Conservation (phyloP, 2,329 filamentous ascomycete species). For the Epicoccum nigrum region DNA sequence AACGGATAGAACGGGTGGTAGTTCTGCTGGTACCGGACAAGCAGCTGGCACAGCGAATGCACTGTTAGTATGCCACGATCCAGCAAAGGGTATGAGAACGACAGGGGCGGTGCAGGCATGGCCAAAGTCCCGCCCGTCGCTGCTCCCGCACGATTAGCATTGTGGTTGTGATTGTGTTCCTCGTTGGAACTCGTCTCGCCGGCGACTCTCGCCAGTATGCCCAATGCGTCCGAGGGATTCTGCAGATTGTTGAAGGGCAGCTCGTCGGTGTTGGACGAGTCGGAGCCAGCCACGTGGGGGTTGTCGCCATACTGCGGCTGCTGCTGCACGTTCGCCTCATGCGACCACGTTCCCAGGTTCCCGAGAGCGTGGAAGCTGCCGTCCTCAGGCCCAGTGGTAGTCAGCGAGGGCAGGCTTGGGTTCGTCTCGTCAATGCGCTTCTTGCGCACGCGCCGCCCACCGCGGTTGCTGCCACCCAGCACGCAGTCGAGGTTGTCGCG, state of each 20-base stretch:
- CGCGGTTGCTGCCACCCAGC: constrained; percentile 64
- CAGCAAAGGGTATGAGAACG: constrained; percentile 52
- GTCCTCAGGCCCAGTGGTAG: constrained; percentile 40
- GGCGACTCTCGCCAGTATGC: constrained; percentile 56
- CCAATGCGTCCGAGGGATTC: constrained; percentile 57
- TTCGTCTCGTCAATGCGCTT: constrained; percentile 42
- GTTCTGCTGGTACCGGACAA: constrained; percentile 66
- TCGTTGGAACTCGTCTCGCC: constrained; percentile 44
- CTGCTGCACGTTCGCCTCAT: constrained; percentile 26
- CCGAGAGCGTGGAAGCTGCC: constrained; percentile 45
- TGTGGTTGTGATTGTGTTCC: constrained; percentile 21
- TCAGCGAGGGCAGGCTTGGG: constrained; percentile 32
- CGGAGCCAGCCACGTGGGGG: constrained; percentile 34
- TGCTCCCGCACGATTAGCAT: constrained; percentile 1
- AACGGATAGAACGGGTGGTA: constrained; percentile 75
- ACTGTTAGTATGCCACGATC: constrained; percentile 50
- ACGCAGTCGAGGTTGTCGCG: constrained; percentile 65
- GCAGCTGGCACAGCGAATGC: constrained; percentile 58
- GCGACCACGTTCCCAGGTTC: constrained; percentile 47
- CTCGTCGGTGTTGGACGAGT: constrained; percentile 43
- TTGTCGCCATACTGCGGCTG: constrained; percentile 23
- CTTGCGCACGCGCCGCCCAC: constrained; percentile 63
- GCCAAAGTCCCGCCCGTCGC: constrained; percentile 21
- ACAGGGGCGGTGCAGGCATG: constrained; percentile 39
- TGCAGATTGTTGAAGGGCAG: constrained; percentile 52